Conservation (phyloP, 1,284 basidiomycete genomes). For the Termitomyces sp. region DNA sequence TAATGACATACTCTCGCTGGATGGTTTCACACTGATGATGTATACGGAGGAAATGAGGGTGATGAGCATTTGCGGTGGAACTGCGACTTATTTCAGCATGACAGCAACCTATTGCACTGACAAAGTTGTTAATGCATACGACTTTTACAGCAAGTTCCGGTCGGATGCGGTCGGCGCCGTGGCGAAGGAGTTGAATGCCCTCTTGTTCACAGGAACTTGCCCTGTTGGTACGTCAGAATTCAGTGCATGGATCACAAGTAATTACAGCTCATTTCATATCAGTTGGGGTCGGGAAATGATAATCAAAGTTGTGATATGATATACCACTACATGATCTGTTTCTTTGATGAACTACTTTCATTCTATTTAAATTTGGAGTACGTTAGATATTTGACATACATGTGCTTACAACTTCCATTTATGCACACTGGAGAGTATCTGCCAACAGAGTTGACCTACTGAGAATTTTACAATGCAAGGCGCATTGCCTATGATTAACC, state of each 20-base stretch:
- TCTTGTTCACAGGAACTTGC: constrained; percentile 12
- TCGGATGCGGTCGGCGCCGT: constrained; percentile 4
- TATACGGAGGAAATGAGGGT: constrained; percentile 13
- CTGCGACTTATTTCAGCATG: constrained; percentile 10
- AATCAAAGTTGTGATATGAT: not conserved
- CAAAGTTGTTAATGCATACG: constrained; percentile 6
- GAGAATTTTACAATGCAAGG: too few relatives aligned
- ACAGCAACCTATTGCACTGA: constrained; percentile 10
- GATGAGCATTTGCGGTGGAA: constrained; percentile 13
- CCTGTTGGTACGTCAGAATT: constrained; percentile 5
- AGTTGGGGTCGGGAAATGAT: not conserved
- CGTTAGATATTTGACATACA: too few relatives aligned
- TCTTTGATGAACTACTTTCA: too few relatives aligned
- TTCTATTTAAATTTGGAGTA: too few relatives aligned
- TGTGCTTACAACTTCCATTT: too few relatives aligned
- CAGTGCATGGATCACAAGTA: not conserved
- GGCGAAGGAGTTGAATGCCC: constrained; percentile 9
- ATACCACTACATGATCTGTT: not conserved
- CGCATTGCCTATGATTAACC: too few relatives aligned
- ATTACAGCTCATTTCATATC: not conserved
- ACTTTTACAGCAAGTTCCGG: constrained; percentile 1
- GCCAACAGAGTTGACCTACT: too few relatives aligned
- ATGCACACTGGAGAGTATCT: too few relatives aligned
- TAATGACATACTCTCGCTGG: not conserved
- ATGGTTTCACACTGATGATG: not conserved